Base-by-base conservation (phyloP, 164 flowering plant genomes). In the Vitis amurensis region DNA sequence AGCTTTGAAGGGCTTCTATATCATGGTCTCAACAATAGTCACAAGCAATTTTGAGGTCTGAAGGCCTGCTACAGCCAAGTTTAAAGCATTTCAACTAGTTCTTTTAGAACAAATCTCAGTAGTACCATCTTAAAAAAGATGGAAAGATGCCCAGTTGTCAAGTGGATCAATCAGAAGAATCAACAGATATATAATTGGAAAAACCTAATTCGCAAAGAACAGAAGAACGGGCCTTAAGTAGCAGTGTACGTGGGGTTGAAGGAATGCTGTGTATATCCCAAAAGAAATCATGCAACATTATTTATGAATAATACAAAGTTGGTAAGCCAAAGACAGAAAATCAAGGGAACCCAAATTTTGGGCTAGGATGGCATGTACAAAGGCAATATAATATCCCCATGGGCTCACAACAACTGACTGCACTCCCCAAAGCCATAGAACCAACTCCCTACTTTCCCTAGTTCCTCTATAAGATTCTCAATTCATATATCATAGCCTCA, bases 361-460 rank as follows among this genome's bases (percentile, higher is more conserved):
- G 74, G 74, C 60, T 70, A 61, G 63, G 63, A 59, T 67, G 56
- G 63, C 76, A 80, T 77, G 77, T 79, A 80, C 83, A 83, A 71
- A 62, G 62, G 57, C 71, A 74, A 37, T 37, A 37, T 37, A 37
- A 37, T 37, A 72, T 77, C 69, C 73, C 78, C 75, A 61, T 16
- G 27, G 64, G 44, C 55, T 64, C 72, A 63, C 49, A 68, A 72
- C 17, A 66, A 37, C 44, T 37, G 44, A 61, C 56, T 55, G 70
- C 72, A 60, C 67, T 47, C 68, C 44, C 47, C 65, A 56, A 68
- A 59, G 61, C 76, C 75, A 67, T 58, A 17, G 56, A 70, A 74
- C 63, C 69, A 71, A 62, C 48, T 63, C 64, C 70, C 71, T 55
- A 17, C 19, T 64, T 62, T 8, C 58, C 53, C 4, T 50, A 11